Conservation (phyloP, 495 filamentous ascomycete genomes). For the Monascus purpureus region DNA sequence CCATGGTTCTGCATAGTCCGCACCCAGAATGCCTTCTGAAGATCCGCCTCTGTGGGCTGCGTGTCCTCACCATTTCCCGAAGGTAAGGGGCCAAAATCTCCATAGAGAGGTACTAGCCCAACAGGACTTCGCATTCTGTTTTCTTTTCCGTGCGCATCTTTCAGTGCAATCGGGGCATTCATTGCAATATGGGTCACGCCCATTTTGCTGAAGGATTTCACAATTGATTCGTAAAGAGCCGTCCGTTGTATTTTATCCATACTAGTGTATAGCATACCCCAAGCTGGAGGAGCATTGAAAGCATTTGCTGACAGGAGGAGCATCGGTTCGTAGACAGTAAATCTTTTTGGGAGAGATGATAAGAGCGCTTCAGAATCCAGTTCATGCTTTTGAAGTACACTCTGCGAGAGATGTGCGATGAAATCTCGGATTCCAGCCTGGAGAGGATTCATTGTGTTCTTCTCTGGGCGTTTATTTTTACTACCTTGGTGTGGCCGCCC, state of each 20-base stretch:
- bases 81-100: constrained; percentile 41
- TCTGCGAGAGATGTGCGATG: constrained; percentile 7
- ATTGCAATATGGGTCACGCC: constrained; percentile 55
- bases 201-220: constrained; percentile 19
- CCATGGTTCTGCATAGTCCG: constrained; percentile 59
- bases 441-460: constrained; percentile 12
- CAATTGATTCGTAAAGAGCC: constrained; percentile 36
- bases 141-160: constrained; percentile 17
- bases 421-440: constrained; percentile 20
- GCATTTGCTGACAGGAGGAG: constrained; percentile 49
- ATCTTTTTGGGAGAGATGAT: constrained; percentile 42
- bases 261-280: constrained; percentile 27
- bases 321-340: constrained; percentile 56
- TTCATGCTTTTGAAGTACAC: constrained; percentile 4
- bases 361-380: constrained; percentile 9
- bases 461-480: constrained; percentile 4
- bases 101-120: constrained; percentile 46
- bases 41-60: constrained; percentile 30
- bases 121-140: constrained; percentile 58
- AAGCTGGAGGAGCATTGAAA: constrained; percentile 32
- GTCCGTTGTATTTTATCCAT: constrained; percentile 14
- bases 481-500: not conserved
- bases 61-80: constrained; percentile 5
- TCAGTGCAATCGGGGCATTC: constrained; percentile 50
- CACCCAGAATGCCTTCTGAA: constrained; percentile 55